Evolutionary conservation across 345 rosid species (phyloP), one percentile per base, ranked within the genome.

Genomic region (Camelina hispida): DNA sequence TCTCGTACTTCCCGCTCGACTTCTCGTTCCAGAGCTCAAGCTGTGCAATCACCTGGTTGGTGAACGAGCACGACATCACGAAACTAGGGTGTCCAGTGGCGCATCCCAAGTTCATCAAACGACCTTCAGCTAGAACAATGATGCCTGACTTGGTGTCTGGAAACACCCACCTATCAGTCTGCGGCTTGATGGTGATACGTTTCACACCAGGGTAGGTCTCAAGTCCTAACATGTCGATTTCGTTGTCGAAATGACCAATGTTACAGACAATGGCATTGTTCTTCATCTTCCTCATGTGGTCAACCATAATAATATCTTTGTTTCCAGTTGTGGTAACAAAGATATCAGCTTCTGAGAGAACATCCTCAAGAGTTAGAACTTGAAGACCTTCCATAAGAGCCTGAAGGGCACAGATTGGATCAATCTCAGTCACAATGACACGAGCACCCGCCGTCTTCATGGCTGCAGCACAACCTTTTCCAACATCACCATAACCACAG

Each of bases 41-140:
- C 75, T 85, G 87, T 1, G 89, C 88, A 78, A 84, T 86, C 86
- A 86, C 93, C 63, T 86, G 93, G 84, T 88, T 87, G 18, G 95
- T 89, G 82, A 86, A 89, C 0, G 89, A 87, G 78, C 87, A 85
- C 0, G 96, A 90, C 89, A 88, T 88, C 79, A 85, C 93, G 8
- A 90, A 90, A 79, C 89, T 85, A 9, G 93, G 91, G 57, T 90
- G 96, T 8, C 96, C 93, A 2, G 93, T 88, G 6, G 91, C 91
- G 25, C 93, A 87, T 22, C 93, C 88, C 88, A 88, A 75, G 78
- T 88, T 90, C 89, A 88, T 86, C 62, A 86, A 74, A 32, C 88
- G 93, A n/a, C 96, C 91, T 70, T 88, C 85, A 0, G 87, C 91
- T 51, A 88, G 69, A 30, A 87, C 80, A 40, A 89, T 85, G 86